Base-by-base conservation (phyloP, 164 flowering plant species). In the Nymphaea thermarum region DNA sequence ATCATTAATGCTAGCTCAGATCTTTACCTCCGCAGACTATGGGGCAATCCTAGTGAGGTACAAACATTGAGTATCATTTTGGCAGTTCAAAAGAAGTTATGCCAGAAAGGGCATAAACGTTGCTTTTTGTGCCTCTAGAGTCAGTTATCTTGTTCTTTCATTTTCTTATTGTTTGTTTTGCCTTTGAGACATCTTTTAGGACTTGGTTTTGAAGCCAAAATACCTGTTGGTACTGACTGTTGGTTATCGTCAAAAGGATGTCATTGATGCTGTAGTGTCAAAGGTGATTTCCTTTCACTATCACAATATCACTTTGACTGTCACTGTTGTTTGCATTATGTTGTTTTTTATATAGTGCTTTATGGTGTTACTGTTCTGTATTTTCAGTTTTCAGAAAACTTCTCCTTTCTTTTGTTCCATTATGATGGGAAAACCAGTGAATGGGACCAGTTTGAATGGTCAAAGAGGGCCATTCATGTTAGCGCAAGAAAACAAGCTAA, bases 31-130 rank as follows among this genome's bases (percentile, higher is more conserved):
- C 88, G 95, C 70, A 88, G 98, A 81, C 82, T 92, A 72, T 92
- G 98, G 98, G 98, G 98, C 65, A 86, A 87, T 15, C 98, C 98
- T 17, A 83, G 74, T 75, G 93, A 88, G 94, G 98, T 91, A 61
- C 43, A 44, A n/a, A 47, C 41, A 62, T 43, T 44, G n/a, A 5
- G 15, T n/a, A 47, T 7, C 55, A 47, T 12, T 47, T 47, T 7
- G 55, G 12, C 12, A 47, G 55, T 12, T 47, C 7, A 12, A 47
- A 12, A 47, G 55, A 47, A 12, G 12, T 47, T 47, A 6, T 12
- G 12, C 12, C 55, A 47, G 12, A 7, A 6, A 47, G 55, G 12
- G 12, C 55, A 47, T 47, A 47, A 47, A 47, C 12, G 4, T 47
- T 12, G 55, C 55, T 6, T 47, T 47, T 25, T 47, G 11, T 47